Evolutionary conservation across 768 basidiomycete genomes (phyloP).

Genomic region (Leccinum longicurvipes): DNA sequence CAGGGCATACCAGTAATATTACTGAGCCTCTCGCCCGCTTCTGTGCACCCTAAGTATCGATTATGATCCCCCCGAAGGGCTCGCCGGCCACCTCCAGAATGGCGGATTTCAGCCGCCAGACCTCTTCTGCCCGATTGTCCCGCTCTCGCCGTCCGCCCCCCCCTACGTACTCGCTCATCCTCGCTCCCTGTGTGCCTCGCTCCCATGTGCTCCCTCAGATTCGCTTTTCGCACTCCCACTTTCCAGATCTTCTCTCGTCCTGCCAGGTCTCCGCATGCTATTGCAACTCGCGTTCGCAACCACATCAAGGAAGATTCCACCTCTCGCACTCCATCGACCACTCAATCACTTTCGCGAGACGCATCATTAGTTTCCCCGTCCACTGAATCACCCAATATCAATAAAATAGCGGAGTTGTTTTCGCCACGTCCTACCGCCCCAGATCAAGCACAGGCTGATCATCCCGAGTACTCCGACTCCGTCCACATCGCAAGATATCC

Average conservation of each 20-base stretch:
- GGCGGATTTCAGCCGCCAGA: conserved; percentile 13
- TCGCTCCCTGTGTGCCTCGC: conserved; percentile 20
- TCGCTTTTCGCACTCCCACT: conserved; percentile 18
- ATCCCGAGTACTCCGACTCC: conserved; percentile 28
- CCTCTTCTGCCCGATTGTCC: conserved; percentile 11
- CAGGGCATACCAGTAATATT: conserved; percentile 16
- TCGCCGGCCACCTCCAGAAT: conserved; percentile 16
- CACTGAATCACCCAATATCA: conserved; percentile 12
- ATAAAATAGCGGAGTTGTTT: conserved; percentile 17
- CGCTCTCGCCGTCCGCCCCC: conserved; percentile 5
- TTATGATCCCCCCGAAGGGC: conserved; percentile 22
- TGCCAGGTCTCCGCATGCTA: conserved; percentile 18
- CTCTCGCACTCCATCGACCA: background rate
- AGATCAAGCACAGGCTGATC: conserved; percentile 25
- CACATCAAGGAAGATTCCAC: background rate
- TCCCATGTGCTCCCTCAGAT: conserved; percentile 29
- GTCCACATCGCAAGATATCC: conserved; percentile 31
- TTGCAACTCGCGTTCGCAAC: conserved; percentile 1
- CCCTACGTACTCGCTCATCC: conserved; percentile 9
- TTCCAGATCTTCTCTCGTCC: conserved; percentile 26
- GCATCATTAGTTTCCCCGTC: background rate
- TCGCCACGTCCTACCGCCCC: conserved; percentile 21
- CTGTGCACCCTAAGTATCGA: conserved; percentile 8
- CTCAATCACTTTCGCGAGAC: conserved; percentile 5
- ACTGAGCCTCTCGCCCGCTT: conserved; percentile 1